phyloP scores from a whole-genome alignment of 345 rosid species.

The Camelina hispida region DNA sequence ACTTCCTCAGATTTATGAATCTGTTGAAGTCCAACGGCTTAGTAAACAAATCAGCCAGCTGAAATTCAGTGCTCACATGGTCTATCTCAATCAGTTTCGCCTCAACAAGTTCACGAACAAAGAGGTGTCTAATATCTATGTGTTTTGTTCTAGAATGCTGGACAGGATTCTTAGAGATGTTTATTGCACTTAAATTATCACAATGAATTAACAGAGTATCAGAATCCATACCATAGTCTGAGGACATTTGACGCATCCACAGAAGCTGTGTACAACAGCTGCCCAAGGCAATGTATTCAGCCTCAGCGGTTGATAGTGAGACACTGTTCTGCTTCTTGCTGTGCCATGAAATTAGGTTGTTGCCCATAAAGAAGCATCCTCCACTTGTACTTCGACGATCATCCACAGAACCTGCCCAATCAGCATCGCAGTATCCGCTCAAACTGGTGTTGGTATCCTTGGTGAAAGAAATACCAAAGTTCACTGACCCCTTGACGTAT shows the following conservation, averaged over 20 bases:
- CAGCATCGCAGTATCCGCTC: not conserved
- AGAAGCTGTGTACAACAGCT: not conserved
- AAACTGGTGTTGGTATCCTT: too few relatives aligned
- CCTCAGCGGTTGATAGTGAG: accelerated
- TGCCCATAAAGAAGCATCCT: not conserved
- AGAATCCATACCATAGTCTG: not conserved
- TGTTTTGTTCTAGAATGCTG: not conserved
- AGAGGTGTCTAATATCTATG: not conserved
- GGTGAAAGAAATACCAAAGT: too few relatives aligned
- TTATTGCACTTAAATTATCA: not conserved
- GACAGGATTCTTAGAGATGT: not conserved
- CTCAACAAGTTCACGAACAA: not conserved
- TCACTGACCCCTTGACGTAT: too few relatives aligned
- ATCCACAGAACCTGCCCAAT: not conserved
- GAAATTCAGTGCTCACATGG: not conserved
- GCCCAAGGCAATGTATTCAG: not conserved
- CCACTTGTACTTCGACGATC: not conserved
- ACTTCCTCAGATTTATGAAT: too few relatives aligned
- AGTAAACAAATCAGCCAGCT: too few relatives aligned
- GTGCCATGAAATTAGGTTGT: not conserved
- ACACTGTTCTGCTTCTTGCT: not conserved
- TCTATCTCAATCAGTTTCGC: constrained; percentile 22
- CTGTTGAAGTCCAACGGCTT: too few relatives aligned
- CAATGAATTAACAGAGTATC: too few relatives aligned
- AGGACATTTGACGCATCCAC: not conserved